phyloP scores from a whole-genome alignment of 192 early-diverging fungal species.

The Oehlia diaphana region DNA sequence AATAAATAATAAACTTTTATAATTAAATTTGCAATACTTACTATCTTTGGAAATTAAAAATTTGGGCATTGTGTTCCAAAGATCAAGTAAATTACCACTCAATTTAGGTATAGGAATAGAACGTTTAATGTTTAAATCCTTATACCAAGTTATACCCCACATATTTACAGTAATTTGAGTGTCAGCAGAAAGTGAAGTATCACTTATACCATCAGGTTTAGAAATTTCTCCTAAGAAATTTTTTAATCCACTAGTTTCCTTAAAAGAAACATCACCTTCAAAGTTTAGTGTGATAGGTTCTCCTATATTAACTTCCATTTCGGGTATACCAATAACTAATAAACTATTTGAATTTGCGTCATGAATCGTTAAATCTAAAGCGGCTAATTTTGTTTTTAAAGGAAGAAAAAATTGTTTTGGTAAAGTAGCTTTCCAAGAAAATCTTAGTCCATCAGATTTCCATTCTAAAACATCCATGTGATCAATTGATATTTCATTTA shows the following conservation, averaged over 20 bases:
- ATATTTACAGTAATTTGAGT: background rate
- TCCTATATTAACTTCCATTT: background rate
- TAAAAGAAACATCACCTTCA: background rate
- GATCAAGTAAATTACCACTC: background rate
- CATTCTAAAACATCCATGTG: background rate
- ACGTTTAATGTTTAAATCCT: background rate
- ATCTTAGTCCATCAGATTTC: background rate
- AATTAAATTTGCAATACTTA: background rate
- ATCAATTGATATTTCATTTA: background rate
- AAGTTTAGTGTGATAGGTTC: background rate
- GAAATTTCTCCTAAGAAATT: background rate
- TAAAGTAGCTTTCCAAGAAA: background rate
- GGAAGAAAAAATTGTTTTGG: slow-evolving; percentile 2
- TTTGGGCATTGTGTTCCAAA: background rate
- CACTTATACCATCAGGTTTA: background rate
- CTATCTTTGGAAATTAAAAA: background rate
- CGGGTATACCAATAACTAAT: background rate
- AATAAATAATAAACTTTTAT: background rate
- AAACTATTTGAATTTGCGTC: background rate
- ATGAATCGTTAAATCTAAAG: background rate
- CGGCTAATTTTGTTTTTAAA: background rate
- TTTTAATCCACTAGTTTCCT: background rate
- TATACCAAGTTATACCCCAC: slow-evolving; percentile 4
- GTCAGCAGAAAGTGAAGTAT: background rate
- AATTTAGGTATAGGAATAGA: background rate